Conservation (phyloP, 225 moss, liverwort and hornwort genomes). For the Polytrichum commune region DNA sequence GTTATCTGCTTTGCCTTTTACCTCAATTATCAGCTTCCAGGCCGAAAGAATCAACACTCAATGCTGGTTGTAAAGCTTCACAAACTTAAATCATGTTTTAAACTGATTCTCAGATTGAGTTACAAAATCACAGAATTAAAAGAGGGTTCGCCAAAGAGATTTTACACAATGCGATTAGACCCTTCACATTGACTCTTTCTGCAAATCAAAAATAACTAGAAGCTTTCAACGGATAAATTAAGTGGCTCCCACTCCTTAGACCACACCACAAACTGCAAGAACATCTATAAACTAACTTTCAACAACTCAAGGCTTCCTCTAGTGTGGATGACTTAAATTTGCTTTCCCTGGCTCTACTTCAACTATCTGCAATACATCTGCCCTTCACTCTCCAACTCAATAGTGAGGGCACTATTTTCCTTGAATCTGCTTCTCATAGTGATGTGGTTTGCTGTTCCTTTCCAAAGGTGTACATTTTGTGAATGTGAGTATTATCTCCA, state of each 20-base stretch:
- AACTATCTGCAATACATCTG: slow-evolving; percentile 33
- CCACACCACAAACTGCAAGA: slow-evolving; percentile 31
- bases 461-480: slow-evolving; percentile 56
- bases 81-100: slow-evolving; percentile 38
- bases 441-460: slow-evolving; percentile 60
- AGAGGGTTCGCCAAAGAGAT: slow-evolving; percentile 31
- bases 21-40: background rate
- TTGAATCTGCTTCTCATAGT: slow-evolving; percentile 54
- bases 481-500: slow-evolving; percentile 37
- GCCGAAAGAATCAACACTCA: background rate
- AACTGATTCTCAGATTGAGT: slow-evolving; percentile 42
- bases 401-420: slow-evolving; percentile 48
- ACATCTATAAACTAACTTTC: slow-evolving; percentile 5
- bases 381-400: slow-evolving; percentile 44
- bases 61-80: slow-evolving; percentile 13
- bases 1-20: too few species aligned
- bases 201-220: slow-evolving; percentile 36
- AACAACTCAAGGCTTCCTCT: slow-evolving; percentile 41
- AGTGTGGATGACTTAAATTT: slow-evolving; percentile 44
- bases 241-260: slow-evolving; percentile 45
- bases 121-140: slow-evolving; percentile 36
- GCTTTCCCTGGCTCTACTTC: slow-evolving; percentile 34
- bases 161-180: slow-evolving; percentile 54
- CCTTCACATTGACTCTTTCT: slow-evolving; percentile 47
- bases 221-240: slow-evolving; percentile 43